Evolutionary conservation across 202 grass and related monocot species (phyloP).

Genomic region (Schoenoplectus tabernaemontani): DNA sequence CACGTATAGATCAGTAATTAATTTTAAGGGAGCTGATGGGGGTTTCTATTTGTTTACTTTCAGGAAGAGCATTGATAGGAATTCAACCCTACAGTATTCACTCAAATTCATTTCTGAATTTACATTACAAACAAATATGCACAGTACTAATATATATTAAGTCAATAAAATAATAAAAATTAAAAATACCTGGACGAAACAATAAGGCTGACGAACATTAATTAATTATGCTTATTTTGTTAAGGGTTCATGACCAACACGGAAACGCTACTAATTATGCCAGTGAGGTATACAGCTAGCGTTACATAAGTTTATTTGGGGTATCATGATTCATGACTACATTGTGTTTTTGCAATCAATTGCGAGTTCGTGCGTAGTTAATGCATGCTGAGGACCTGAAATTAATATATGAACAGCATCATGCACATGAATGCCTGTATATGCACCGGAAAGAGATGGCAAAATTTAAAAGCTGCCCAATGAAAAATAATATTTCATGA

Average conservation of each 20-base stretch:
- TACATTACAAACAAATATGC: too few relatives aligned
- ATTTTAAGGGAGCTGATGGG: background rate
- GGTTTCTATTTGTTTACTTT: background rate
- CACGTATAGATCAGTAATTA: background rate
- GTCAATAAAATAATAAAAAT: too few relatives aligned
- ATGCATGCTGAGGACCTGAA: background rate
- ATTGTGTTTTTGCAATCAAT: background rate
- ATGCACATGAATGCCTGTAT: background rate
- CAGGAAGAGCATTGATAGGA: too few relatives aligned
- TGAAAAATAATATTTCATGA: background rate
- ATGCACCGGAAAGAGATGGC: background rate
- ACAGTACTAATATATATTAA: too few relatives aligned
- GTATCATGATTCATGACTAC: background rate
- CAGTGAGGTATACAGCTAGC: background rate
- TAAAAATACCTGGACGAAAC: too few relatives aligned
- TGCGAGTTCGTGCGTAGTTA: background rate
- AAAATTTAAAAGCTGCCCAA: background rate
- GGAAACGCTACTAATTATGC: background rate
- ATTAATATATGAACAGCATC: background rate
- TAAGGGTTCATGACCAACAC: background rate
- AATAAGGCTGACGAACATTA: background rate
- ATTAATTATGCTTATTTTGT: background rate
- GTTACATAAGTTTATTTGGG: background rate
- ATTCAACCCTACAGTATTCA: too few relatives aligned
- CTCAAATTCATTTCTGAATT: too few relatives aligned